Evolutionary conservation across 1,284 basidiomycete genomes (phyloP).

Genomic region (Puccinia sorghi): DNA sequence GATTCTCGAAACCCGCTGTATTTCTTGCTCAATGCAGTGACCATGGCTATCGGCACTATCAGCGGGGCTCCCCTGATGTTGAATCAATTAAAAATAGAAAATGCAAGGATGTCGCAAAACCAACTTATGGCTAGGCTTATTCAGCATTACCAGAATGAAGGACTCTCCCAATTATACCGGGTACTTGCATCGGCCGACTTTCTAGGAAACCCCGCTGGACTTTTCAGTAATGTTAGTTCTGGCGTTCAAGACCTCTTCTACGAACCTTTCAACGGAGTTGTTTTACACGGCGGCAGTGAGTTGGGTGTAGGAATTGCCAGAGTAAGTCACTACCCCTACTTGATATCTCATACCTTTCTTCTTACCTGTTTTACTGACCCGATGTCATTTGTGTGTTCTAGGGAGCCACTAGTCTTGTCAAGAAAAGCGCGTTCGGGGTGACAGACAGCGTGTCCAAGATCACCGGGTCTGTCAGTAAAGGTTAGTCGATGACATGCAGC

Average conservation of each 20-base stretch:
- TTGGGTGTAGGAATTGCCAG: slow-evolving; percentile 96
- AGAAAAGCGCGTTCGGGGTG: slow-evolving; percentile 97
- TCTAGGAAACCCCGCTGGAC: slow-evolving; percentile 77
- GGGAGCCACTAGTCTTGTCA: slow-evolving; percentile 97
- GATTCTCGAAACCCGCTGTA: slow-evolving; percentile 88
- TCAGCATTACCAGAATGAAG: slow-evolving; percentile 92
- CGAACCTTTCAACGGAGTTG: slow-evolving; percentile 94
- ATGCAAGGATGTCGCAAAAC: slow-evolving; percentile 82
- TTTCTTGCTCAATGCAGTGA: slow-evolving; percentile 88
- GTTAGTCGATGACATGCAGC: slow-evolving; percentile 59
- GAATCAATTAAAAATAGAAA: slow-evolving; percentile 91
- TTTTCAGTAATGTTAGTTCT: slow-evolving; percentile 98
- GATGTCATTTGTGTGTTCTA: slow-evolving; percentile 56
- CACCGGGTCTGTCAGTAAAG: slow-evolving; percentile 95
- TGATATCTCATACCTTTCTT: background rate
- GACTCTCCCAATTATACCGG: slow-evolving; percentile 90
- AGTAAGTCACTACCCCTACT: slow-evolving; percentile 61
- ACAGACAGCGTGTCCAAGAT: slow-evolving; percentile 96
- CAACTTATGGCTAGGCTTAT: slow-evolving; percentile 81
- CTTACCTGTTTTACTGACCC: slow-evolving; percentile 34
- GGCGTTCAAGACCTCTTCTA: slow-evolving; percentile 99
- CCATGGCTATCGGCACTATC: slow-evolving; percentile 96
- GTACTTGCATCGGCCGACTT: slow-evolving; percentile 97
- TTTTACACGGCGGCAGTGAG: slow-evolving; percentile 95
- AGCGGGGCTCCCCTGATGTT: slow-evolving; percentile 95